Evolutionary conservation across 2,329 filamentous ascomycete species (phyloP).

Genomic region (Fusarium albidum): DNA sequence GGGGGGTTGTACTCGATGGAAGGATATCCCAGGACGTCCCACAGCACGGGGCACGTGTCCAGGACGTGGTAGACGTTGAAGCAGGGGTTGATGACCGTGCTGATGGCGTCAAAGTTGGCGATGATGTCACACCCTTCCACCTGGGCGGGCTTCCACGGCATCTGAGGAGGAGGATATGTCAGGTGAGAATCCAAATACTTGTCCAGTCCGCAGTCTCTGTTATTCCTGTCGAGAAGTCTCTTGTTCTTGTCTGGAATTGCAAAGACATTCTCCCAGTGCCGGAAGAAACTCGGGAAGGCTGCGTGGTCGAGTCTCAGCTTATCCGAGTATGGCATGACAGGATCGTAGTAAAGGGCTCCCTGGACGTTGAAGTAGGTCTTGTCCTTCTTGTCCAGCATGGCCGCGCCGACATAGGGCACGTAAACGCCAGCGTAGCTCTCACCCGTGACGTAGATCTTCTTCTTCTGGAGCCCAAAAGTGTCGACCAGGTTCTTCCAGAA

Average conservation of each 20-base stretch:
- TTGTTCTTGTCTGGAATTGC: constrained; percentile 24
- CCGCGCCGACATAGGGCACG: constrained; percentile 73
- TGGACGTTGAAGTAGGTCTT: constrained; percentile 71
- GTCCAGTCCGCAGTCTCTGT: constrained; percentile 64
- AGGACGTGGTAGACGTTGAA: constrained; percentile 77
- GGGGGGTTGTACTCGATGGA: constrained; percentile 68
- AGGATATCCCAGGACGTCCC: constrained; percentile 76
- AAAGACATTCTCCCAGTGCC: constrained; percentile 18
- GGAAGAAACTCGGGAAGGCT: constrained; percentile 14
- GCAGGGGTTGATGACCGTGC: constrained; percentile 72
- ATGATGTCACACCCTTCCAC: constrained; percentile 59
- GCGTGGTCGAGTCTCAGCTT: constrained; percentile 46
- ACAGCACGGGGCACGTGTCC: constrained; percentile 74
- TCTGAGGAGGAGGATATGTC: constrained; percentile 67
- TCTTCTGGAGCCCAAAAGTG: constrained; percentile 68
- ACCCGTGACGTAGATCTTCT: constrained; percentile 71
- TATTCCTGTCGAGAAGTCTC: constrained; percentile 43
- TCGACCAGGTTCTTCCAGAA: constrained; percentile 80
- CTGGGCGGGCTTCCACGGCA: constrained; percentile 48
- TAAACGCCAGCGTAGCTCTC: constrained; percentile 67
- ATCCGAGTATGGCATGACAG: constrained; percentile 58
- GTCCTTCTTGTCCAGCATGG: constrained; percentile 72
- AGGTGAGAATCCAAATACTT: constrained; percentile 66
- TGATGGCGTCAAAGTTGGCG: constrained; percentile 62
- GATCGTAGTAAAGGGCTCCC: constrained; percentile 76